phyloP scores from a whole-genome alignment of 441 rosid species.

The Corymbia calophylla region DNA sequence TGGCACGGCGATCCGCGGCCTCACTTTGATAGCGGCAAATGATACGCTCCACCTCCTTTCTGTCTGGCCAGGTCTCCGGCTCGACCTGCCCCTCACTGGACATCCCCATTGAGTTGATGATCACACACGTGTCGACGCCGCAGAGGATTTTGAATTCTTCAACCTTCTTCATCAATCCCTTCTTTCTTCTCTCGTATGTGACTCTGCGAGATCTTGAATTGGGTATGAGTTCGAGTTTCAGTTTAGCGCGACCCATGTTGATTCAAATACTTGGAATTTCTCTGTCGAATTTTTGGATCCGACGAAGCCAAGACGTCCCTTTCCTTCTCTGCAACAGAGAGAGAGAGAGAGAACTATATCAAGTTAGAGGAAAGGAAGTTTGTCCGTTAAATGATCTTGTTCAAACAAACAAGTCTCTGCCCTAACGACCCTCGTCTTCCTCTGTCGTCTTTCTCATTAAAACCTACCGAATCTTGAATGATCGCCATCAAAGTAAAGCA shows the following conservation, averaged over 20 bases:
- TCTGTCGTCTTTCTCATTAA: background rate
- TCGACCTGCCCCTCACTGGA: background rate
- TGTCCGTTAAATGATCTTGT: constrained; percentile 4
- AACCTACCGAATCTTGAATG: background rate
- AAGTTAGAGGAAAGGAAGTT: background rate
- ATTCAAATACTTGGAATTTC: background rate
- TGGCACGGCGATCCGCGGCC: background rate
- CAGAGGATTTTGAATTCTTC: background rate
- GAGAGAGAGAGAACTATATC: background rate
- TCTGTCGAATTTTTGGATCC: constrained; percentile 9
- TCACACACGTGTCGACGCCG: background rate
- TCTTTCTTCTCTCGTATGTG: background rate
- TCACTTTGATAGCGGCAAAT: background rate
- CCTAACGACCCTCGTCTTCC: background rate
- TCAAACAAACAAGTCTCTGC: background rate
- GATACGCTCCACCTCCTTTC: background rate
- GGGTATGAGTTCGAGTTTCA: background rate
- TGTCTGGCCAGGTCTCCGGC: background rate
- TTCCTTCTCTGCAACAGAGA: constrained; percentile 27
- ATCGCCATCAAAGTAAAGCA: background rate
- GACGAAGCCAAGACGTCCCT: constrained; percentile 20
- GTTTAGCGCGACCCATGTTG: background rate
- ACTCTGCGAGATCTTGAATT: background rate
- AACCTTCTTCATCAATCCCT: background rate
- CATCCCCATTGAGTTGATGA: background rate